Conservation (phyloP, 208 protist species). For the Crithidia expoeki region DNA sequence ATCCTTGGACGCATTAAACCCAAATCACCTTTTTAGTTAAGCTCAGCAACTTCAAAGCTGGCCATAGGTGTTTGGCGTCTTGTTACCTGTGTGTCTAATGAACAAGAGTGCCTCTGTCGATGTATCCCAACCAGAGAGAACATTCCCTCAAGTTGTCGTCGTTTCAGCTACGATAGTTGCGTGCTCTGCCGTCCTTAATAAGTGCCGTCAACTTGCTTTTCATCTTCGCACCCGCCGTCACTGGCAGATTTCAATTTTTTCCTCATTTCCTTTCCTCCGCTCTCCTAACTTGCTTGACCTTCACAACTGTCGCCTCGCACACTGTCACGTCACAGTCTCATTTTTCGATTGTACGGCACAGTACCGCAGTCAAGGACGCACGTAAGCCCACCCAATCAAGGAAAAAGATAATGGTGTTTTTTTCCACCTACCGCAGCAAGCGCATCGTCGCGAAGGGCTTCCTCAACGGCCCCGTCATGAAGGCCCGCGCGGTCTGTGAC, state of each 20-base stretch:
- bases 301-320: not conserved
- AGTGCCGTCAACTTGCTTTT: too few relatives aligned
- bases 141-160: too few relatives aligned
- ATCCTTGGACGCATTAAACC: too few relatives aligned
- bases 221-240: too few relatives aligned
- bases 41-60: too few relatives aligned
- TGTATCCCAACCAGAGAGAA: too few relatives aligned
- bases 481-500: conserved; percentile 73
- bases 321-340: not conserved
- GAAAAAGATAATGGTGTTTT: conserved; percentile 64
- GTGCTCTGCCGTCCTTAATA: not conserved
- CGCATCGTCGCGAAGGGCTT: conserved; percentile 69
- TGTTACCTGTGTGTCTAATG: too few relatives aligned
- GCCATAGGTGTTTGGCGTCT: too few relatives aligned
- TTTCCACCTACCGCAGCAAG: conserved; percentile 84
- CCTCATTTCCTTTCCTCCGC: not conserved
- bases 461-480: conserved; percentile 68
- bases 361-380: not conserved
- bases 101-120: too few relatives aligned
- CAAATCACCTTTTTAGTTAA: too few relatives aligned
- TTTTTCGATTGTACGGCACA: not conserved
- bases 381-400: not conserved
- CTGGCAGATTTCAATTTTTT: too few relatives aligned
- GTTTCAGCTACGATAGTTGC: too few relatives aligned
- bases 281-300: not conserved